A percentile compares a stretch with the other conserved stretches of the same genome.
These are phyloP conservation scores for Tricholoma matsutake DNA, from an alignment of 768 basidiomycete genomes.

Conservation along the genomic window DNA sequence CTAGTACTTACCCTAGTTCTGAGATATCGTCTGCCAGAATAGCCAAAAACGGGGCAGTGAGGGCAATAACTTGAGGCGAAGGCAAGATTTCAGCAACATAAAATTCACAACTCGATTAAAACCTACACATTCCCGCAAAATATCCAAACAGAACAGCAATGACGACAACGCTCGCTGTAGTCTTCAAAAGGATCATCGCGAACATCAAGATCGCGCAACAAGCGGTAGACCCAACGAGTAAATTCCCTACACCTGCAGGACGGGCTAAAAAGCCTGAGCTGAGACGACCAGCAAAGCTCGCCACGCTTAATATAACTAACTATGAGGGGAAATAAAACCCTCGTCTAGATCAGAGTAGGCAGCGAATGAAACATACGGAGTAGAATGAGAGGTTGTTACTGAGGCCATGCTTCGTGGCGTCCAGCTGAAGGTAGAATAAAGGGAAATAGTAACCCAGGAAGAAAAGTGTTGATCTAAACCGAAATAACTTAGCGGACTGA, in stretches of 20 bases:
- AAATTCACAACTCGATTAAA: neutral
- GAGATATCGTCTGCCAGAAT: neutral
- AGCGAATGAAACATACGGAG: constrained; percentile 16
- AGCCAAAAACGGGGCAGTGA: neutral
- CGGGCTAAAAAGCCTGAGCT: constrained; percentile 20
- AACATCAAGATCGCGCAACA: constrained; percentile 30
- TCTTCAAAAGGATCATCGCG: constrained; percentile 31
- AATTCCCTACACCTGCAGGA: constrained; percentile 20
- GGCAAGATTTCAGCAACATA: neutral
- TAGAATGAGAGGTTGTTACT: constrained; percentile 28
- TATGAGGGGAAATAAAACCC: neutral
- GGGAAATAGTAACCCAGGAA: constrained; percentile 28
- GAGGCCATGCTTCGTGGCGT: constrained; percentile 29
- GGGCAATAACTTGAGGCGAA: neutral
- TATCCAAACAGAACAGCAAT: constrained; percentile 41
- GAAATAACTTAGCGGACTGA: neutral
- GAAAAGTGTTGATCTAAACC: constrained; percentile 12
- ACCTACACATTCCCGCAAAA: constrained; percentile 30
- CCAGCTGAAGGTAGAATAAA: constrained; percentile 39
- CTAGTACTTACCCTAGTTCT: neutral
- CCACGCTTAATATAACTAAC: constrained; percentile 25
- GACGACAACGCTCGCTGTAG: constrained; percentile 27
- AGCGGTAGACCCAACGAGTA: constrained; percentile 24
- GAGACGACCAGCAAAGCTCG: constrained; percentile 22
- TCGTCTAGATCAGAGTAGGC: neutral